Conservation (phyloP, 2,329 filamentous ascomycete species). For the Aspergillus sp. region DNA sequence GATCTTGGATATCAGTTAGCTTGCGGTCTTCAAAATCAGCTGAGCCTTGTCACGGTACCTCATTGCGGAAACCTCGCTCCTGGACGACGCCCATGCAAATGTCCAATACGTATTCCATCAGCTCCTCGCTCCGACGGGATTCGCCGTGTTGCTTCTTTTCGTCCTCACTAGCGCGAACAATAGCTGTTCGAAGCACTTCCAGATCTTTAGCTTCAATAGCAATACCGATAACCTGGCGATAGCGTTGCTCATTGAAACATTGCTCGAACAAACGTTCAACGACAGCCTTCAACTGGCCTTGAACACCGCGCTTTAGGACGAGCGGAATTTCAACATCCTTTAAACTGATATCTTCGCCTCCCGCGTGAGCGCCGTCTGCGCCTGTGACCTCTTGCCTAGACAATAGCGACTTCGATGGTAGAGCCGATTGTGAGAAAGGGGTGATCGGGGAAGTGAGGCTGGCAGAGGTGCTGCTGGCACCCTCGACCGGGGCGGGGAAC, state of each 20-base stretch:
- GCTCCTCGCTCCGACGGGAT: constrained; percentile 71
- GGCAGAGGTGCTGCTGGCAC: constrained; percentile 64
- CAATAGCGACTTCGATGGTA: constrained; percentile 93
- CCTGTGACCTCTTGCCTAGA: constrained; percentile 70
- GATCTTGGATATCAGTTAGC: constrained; percentile 56
- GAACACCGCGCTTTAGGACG: constrained; percentile 70
- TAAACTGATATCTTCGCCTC: constrained; percentile 56
- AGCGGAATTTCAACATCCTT: constrained; percentile 59
- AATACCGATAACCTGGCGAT: constrained; percentile 94
- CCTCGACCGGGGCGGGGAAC: constrained; percentile 68
- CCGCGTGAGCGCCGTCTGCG: constrained; percentile 57
- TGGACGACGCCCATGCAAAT: constrained; percentile 99
- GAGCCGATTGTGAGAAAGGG: constrained; percentile 88
- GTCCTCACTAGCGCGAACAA: constrained; percentile 84
- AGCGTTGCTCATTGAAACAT: constrained; percentile 81
- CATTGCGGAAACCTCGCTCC: constrained; percentile 78
- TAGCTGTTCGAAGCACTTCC: constrained; percentile 80
- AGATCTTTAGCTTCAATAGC: constrained; percentile 93
- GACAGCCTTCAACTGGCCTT: constrained; percentile 75
- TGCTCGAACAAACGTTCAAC: constrained; percentile 89
- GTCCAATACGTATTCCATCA: constrained; percentile 94
- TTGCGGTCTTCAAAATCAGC: not conserved
- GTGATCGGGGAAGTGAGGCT: constrained; percentile 82
- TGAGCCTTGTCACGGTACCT: constrained; percentile 44
- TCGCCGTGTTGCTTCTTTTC: constrained; percentile 68